Evolutionary conservation across 1,284 basidiomycete genomes (phyloP), one percentile per base, ranked within the genome.

Genomic region (Moesziomyces globuligerus): DNA sequence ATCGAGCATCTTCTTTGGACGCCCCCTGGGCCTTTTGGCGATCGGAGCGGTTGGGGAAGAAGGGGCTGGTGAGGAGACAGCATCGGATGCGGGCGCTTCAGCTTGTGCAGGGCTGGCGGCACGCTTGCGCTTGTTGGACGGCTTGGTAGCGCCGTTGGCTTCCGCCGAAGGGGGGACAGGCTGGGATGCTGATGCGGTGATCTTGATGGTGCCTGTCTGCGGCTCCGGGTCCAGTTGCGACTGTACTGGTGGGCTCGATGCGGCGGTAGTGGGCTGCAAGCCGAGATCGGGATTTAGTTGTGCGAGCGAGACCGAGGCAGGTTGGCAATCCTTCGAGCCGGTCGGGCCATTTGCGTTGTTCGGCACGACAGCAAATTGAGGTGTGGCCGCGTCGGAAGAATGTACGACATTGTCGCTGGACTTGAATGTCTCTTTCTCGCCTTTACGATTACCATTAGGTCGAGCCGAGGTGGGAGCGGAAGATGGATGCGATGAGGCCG

Each of bases 61-160:
- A 20, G 46, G 42, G 10, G 45, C 28, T 23, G 29, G 20, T 9
- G 34, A 3, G 3, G 20, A n/a, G n/a, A n/a, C n/a, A n/a, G n/a
- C 28, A 9, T 29, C 32, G 17, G 48, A 24, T 28, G 41, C 18
- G 15, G 53, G 26, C 6, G 48, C 21, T 13, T 48, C 15, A 20
- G 50, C 29, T 15, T 55, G 51, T 17, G 62, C 51, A 7, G 62
- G 50, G n/a, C 39, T 25, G 34, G 50, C 41, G 26, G 37, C n/a
- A 23, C 51, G 62, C 36, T 59, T 66, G 20, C 62, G 55, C 40
- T 66, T 66, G 34, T 23, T 18, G n/a, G 51, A 43, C 3, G 43
- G 28, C 28, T 29, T 29, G n/a, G n/a, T n/a, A n/a, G n/a, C n/a
- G n/a, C n/a, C n/a, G n/a, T n/a, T n/a, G n/a, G n/a, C n/a, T n/a